phyloP scores from a whole-genome alignment of 441 rosid species.

The Breynia disticha region DNA sequence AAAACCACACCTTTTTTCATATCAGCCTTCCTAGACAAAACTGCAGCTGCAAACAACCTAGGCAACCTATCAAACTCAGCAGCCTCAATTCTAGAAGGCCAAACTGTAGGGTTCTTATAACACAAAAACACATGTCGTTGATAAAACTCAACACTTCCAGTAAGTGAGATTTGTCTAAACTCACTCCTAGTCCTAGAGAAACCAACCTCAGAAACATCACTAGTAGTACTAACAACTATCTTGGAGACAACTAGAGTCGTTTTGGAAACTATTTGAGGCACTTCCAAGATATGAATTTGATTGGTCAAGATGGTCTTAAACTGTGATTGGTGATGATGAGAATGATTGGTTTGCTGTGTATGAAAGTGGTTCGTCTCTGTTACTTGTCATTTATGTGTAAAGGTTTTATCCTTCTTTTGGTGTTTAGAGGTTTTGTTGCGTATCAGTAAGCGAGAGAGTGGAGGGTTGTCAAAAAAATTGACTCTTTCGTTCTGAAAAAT shows the following conservation, averaged over 20 bases:
- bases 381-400: slow-evolving; percentile 41
- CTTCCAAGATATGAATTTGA: slow-evolving; percentile 45
- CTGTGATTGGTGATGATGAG: slow-evolving; percentile 63
- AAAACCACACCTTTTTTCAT: slow-evolving; percentile 56
- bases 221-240: slow-evolving; percentile 20
- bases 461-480: too few species aligned
- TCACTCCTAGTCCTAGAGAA: slow-evolving; percentile 75
- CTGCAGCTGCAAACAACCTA: slow-evolving; percentile 84
- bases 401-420: background rate
- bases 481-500: too few species aligned
- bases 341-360: slow-evolving; percentile 30
- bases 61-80: slow-evolving; percentile 99
- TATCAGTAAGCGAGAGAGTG: too few species aligned
- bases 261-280: slow-evolving; percentile 76
- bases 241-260: slow-evolving; percentile 45
- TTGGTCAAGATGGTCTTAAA: slow-evolving; percentile 45
- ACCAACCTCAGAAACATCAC: slow-evolving; percentile 59
- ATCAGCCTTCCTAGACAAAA: slow-evolving; percentile 50
- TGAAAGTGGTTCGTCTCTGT: slow-evolving; percentile 51
- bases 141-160: slow-evolving; percentile 76
- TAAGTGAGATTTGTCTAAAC: slow-evolving; percentile 53
- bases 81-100: slow-evolving; percentile 95
- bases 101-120: slow-evolving; percentile 87
- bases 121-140: slow-evolving; percentile 85
- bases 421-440: too few species aligned